Evolutionary conservation across 2,329 filamentous ascomycete species (phyloP).

Genomic region (Arthrobotrys pseudoclavata): DNA sequence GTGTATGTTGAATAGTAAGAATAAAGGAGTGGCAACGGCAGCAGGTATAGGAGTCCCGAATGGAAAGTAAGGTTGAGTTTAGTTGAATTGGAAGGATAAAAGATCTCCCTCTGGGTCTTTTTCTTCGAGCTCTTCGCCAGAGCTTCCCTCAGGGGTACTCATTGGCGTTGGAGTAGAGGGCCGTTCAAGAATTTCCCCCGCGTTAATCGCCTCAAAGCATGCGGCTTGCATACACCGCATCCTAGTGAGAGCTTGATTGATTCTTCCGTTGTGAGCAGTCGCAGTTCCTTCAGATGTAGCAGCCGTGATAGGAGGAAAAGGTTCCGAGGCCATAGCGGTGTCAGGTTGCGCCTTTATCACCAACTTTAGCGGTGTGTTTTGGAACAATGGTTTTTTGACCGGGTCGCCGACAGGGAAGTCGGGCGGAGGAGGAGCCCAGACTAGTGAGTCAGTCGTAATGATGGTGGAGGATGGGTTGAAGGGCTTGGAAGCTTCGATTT

Average conservation of each 20-base stretch:
- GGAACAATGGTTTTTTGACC: not conserved
- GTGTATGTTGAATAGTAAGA: too few relatives aligned
- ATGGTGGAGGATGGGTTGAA: not conserved
- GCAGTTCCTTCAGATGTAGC: not conserved
- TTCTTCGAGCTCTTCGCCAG: not conserved
- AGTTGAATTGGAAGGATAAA: not conserved
- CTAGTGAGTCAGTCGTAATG: not conserved
- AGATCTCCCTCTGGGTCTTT: not conserved
- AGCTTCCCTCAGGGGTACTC: not conserved
- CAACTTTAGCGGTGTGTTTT: not conserved
- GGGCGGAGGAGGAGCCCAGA: not conserved
- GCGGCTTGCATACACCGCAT: slow-evolving; percentile 2
- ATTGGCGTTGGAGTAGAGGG: not conserved
- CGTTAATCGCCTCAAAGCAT: not conserved
- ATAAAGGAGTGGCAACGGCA: too few relatives aligned
- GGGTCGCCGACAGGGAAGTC: not conserved
- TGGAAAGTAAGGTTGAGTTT: not conserved
- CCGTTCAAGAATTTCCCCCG: not conserved
- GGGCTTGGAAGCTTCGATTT: slow-evolving; percentile 1
- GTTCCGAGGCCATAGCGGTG: not conserved
- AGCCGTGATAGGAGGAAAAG: not conserved
- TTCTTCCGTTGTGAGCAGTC: not conserved
- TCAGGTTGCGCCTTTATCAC: not conserved
- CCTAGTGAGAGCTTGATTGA: not conserved
- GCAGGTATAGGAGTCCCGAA: not conserved